Conservation (phyloP, 768 basidiomycete genomes). For the Butyriboletus loyo region DNA sequence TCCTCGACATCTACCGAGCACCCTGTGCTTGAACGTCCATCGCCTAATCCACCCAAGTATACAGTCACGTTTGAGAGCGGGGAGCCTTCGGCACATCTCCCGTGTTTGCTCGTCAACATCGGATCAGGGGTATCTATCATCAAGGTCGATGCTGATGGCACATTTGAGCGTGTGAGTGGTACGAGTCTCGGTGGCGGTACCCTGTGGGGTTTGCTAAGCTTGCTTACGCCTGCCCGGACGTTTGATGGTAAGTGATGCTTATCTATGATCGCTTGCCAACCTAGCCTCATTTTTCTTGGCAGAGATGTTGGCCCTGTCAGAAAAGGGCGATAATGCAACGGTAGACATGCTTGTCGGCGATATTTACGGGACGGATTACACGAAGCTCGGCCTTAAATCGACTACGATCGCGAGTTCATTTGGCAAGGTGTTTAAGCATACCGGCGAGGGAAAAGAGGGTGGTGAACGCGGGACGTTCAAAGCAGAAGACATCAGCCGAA, state of each 20-base stretch:
- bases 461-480: conserved; percentile 69
- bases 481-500: conserved; percentile 92
- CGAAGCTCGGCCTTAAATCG: conserved; percentile 91
- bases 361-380: conserved; percentile 98
- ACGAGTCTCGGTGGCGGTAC: conserved; percentile 98
- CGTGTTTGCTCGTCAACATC: conserved; percentile 96
- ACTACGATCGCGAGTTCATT: conserved; percentile 98
- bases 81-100: conserved; percentile 81
- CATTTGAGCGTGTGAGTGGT: conserved; percentile 93
- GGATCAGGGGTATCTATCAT: conserved; percentile 97
- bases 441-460: conserved; percentile 38
- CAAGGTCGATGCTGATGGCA: conserved; percentile 93
- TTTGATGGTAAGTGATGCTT: conserved; percentile 82
- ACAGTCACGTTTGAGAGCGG: conserved; percentile 83
- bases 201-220: conserved; percentile 90
- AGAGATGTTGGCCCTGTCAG: conserved; percentile 97
- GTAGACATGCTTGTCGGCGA: conserved; percentile 99
- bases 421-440: conserved; percentile 96
- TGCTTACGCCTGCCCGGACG: conserved; percentile 90
- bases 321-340: conserved; percentile 86
- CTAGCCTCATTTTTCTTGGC: conserved; percentile 14
- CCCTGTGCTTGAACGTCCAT: conserved; percentile 69
- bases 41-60: conserved; percentile 86
- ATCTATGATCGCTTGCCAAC: not conserved
- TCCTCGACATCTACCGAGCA: conserved; percentile 11